Base-by-base conservation (phyloP, 2,329 filamentous ascomycete species). In the Ascochyta koolunga region DNA sequence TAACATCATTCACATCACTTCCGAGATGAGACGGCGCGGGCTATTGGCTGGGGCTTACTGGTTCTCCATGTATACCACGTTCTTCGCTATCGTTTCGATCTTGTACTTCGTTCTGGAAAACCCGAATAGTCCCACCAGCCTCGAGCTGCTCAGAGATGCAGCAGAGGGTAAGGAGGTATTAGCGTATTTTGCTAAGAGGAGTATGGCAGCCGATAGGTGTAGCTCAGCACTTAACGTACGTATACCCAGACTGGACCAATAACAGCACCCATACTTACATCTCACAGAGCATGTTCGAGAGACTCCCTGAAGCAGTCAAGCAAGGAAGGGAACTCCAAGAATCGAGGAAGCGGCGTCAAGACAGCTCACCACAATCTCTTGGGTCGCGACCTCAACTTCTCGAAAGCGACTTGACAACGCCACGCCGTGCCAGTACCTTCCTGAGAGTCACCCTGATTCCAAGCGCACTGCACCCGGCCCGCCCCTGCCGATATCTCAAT, bases 181-280 rank as follows among this genome's bases (percentile, higher is more conserved):
- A 56, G 85, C 87, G 44, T 87, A 86, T 15, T 82, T 98, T 53
- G 89, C 92, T 2, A 87, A 89, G 65, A 88, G 89, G 66, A 97
- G 92, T 69, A 83, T 96, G 81, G 92, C 93, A 31, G 95, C 95
- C 3, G 91, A 97, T 70, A 83, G 91, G 57, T 95, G 96, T 67
- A 91, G 90, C 1, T 82, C 81, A 39, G 89, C 90, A 35, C 81
- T 99, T 24, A 84, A 86, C 70, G 91, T 93, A 81, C 73, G 85
- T 77, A 5, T 31, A 32, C 15, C 10, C 18, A 19, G 9, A 27
- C 37, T 18, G 29, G 8, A 38, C 42, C 13, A 44, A 6, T 22
- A 39, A 39, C 9, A 32, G 27, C 33, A 7, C 16, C 25, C 27
- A 51, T 22, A 42, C 61, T 68, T 42, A 68, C 40, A 33, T 4